Conservation (phyloP, 192 early-diverging fungal species). For the Linnemannia hyalina region DNA sequence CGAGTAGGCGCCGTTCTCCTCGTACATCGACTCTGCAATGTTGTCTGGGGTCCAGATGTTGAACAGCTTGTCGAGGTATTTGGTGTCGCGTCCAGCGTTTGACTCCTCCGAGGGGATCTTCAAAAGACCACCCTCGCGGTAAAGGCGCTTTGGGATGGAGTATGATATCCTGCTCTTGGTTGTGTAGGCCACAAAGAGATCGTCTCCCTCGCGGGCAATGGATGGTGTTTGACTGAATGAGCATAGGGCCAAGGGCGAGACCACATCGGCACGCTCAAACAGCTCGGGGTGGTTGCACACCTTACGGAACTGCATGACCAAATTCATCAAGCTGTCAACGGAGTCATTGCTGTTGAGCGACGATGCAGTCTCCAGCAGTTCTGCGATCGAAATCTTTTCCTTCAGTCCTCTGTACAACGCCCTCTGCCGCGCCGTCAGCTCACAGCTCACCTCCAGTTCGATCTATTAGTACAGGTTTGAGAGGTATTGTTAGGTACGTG, state of each 20-base stretch:
- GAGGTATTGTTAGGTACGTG: neutral
- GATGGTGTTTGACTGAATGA: constrained; percentile 70
- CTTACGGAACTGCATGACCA: constrained; percentile 96
- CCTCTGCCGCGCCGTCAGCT: constrained; percentile 80
- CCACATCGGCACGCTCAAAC: constrained; percentile 89
- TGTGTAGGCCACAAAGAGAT: constrained; percentile 70
- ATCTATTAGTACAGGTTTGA: constrained; percentile 61
- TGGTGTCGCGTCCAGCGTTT: constrained; percentile 58
- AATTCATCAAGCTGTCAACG: constrained; percentile 89
- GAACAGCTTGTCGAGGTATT: constrained; percentile 61
- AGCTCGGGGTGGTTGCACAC: constrained; percentile 92
- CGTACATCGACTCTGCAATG: constrained; percentile 64
- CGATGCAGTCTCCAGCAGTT: constrained; percentile 78
- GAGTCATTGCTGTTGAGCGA: constrained; percentile 76
- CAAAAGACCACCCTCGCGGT: constrained; percentile 73
- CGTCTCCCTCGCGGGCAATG: constrained; percentile 72
- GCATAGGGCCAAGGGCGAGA: constrained; percentile 75
- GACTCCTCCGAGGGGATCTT: constrained; percentile 54
- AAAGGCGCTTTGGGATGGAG: constrained; percentile 75
- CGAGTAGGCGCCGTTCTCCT: constrained; percentile 61
- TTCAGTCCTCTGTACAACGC: constrained; percentile 80
- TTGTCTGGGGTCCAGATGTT: constrained; percentile 72
- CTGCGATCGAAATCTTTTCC: constrained; percentile 83
- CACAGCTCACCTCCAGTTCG: constrained; percentile 84
- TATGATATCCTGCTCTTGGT: constrained; percentile 73